Percentiles rank a stretch among this genome's conserved stretches.
phyloP scores from a whole-genome alignment of 129 eudicot genomes.

The Saussurea involucrata region DNA sequence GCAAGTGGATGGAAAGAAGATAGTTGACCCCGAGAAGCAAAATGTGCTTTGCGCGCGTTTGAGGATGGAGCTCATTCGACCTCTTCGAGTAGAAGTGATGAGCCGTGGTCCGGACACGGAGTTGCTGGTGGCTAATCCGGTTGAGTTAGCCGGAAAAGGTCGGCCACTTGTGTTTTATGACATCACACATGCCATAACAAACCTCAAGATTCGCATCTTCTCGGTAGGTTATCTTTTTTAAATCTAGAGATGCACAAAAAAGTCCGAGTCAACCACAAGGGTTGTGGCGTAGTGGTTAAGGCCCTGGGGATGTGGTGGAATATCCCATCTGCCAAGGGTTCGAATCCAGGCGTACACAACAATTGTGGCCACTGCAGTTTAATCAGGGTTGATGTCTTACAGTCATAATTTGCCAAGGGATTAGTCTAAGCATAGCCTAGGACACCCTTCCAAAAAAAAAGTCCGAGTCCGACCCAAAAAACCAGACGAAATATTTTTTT shows the following conservation, averaged over 20 bases:
- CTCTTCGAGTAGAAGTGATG: conserved; percentile 42
- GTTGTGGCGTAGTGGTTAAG: no score
- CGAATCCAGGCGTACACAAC: no score
- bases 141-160: conserved; percentile 44
- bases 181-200: conserved; percentile 44
- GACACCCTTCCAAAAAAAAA: no score
- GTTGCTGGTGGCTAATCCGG: conserved; percentile 52
- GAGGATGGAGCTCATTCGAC: conserved; percentile 42
- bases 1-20: conserved; percentile 47
- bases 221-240: conserved; percentile 32
- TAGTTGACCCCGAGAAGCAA: conserved; percentile 42
- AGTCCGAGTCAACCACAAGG: no score
- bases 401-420: no score
- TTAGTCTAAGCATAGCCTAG: no score
- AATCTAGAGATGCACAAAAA: background rate
- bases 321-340: no score
- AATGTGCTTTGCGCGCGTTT: conserved; percentile 34
- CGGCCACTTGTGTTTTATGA: conserved; percentile 52
- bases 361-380: no score
- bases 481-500: no score
- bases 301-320: no score
- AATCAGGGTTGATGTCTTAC: no score
- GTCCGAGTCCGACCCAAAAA: no score
- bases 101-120: conserved; percentile 55
- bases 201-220: conserved; percentile 36